phyloP scores from a whole-genome alignment of 768 basidiomycete genomes.

The Mycena epipterygia region DNA sequence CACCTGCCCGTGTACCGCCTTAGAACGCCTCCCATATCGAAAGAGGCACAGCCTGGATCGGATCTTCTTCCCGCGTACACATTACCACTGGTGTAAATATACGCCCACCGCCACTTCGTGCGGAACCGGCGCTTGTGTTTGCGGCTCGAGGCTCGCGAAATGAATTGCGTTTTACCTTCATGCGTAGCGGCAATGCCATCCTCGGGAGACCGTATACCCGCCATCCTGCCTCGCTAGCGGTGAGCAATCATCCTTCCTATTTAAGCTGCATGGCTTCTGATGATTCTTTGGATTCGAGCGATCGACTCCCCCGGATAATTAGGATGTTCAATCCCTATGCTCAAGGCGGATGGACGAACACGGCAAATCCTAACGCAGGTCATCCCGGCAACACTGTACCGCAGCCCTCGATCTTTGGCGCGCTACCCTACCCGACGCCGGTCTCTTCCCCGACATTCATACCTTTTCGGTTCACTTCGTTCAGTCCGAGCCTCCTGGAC shows the following conservation, averaged over 20 bases:
- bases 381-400: background rate
- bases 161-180: background rate
- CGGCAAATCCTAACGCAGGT: constrained; percentile 15
- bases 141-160: background rate
- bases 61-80: background rate
- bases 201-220: no score
- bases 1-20: background rate
- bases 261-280: background rate
- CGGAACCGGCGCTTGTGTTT: background rate
- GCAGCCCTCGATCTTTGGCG: constrained; percentile 32
- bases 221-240: no score
- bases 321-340: constrained; percentile 31
- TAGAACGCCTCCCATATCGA: background rate
- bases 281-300: constrained; percentile 1
- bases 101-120: constrained; percentile 1
- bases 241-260: background rate
- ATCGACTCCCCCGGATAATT: constrained; percentile 15
- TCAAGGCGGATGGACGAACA: constrained; percentile 22
- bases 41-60: background rate
- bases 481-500: constrained; percentile 57
- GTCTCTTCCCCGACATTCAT: constrained; percentile 41
- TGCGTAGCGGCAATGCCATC: constrained; percentile 1
- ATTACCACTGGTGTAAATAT: background rate
- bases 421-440: constrained; percentile 19
- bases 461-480: constrained; percentile 58